Base-by-base conservation (phyloP, 2,329 filamentous ascomycete species). In the Colletotrichum destructivum region DNA sequence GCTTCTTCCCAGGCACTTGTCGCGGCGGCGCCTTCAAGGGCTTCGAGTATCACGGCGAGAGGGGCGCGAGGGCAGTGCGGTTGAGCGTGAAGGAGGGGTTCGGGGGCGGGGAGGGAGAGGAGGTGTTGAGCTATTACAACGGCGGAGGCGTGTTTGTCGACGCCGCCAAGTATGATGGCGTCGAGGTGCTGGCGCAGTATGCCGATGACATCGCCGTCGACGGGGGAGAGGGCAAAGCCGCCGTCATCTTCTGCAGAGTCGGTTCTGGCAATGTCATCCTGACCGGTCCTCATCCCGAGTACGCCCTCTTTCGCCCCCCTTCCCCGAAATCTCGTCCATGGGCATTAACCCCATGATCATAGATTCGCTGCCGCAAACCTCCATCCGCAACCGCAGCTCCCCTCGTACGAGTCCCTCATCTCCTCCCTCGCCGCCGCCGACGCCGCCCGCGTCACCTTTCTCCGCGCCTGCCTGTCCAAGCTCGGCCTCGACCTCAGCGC, bases 231-330 rank as follows among this genome's bases (percentile, higher is more conserved):
- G 90, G 90, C 1, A 88, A 90, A 42, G 95, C 95, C 1, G 96
- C 96, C 0, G 87, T 97, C 4, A 90, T 99, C 0, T 94, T 94
- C 78, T 93, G 95, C 77, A 93, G 91, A 73, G 88, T 98, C 55
- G 95, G 95, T 0, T 89, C 94, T 55, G 96, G 96, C 2, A 89
- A 89, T 49, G 94, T 90, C 1, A 82, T 98, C 7, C 82, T 99
- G 21, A 97, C 93, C 0, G 95, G 95, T 0, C 94, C 95, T 49
- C 96, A 99, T 86, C 96, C 96, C 62, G 96, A 99, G 94, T 97
- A 72, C 62, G 82, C 75, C 23, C 7, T 8, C 0, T 7, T 16
- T n/a, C n/a, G 42, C 3, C 4, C 15, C 38, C 35, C 18, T 42
- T 54, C 8, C 26, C 26, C 26, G 26, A 31, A 1, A 31, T 31